These are phyloP conservation scores for Coprinopsis strossmayeri DNA, from an alignment of 768 basidiomycete species.

Conservation along the genomic window DNA sequence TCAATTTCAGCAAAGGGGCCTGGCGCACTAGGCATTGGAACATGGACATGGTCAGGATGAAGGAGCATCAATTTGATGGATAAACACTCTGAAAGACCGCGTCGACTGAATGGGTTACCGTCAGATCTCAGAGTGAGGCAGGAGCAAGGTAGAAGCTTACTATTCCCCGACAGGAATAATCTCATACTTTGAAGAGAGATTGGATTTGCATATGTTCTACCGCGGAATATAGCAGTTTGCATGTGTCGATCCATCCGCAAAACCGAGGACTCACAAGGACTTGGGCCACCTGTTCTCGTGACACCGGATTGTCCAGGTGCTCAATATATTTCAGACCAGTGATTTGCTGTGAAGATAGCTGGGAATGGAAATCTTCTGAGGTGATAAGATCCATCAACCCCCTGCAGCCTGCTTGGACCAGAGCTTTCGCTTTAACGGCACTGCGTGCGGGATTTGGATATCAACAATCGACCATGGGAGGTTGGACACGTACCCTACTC, in stretches of 20 bases:
- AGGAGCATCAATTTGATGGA: slow-evolving; percentile 3
- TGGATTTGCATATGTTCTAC: not conserved
- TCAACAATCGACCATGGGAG: not conserved
- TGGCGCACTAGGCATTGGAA: slow-evolving; percentile 6
- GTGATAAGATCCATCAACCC: slow-evolving; percentile 33
- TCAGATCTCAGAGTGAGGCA: too few species aligned
- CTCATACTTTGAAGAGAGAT: slow-evolving; percentile 5
- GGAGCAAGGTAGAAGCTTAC: slow-evolving; percentile 1
- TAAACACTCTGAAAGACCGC: slow-evolving; percentile 2
- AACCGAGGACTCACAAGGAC: slow-evolving; percentile 6
- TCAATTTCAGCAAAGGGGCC: not conserved
- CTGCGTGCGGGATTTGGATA: slow-evolving; percentile 15
- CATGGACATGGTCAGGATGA: slow-evolving; percentile 5
- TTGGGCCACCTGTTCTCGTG: slow-evolving; percentile 1
- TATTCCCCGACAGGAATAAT: slow-evolving; percentile 8
- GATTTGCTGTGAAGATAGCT: slow-evolving; percentile 32
- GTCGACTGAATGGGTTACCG: too few species aligned
- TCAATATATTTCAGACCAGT: slow-evolving; percentile 33
- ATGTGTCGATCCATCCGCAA: not conserved
- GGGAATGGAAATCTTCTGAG: slow-evolving; percentile 27
- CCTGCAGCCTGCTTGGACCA: slow-evolving; percentile 45
- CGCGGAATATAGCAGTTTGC: not conserved
- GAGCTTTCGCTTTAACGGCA: slow-evolving; percentile 30
- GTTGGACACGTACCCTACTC: slow-evolving; percentile 37
- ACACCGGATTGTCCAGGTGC: slow-evolving; percentile 23